These are phyloP conservation scores for Cadophora luteo-olivacea DNA, from an alignment of 2,329 filamentous ascomycete species.

Conservation along the genomic window DNA sequence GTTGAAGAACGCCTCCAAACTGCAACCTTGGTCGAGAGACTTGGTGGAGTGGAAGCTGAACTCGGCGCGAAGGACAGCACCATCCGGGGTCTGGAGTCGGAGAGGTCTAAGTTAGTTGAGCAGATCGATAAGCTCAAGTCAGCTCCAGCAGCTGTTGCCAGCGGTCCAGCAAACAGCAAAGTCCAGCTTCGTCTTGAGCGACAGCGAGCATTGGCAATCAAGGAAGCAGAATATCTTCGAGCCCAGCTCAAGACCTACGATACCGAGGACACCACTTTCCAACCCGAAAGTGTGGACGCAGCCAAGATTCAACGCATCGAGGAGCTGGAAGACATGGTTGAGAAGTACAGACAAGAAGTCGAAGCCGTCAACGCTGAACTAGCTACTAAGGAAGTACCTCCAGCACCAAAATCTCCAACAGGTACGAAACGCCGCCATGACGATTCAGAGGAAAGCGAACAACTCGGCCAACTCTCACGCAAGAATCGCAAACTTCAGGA, in stretches of 20 bases:
- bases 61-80: conserved; percentile 77
- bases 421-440: conserved; percentile 71
- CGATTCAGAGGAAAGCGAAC: conserved; percentile 64
- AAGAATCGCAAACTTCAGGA: conserved; percentile 89
- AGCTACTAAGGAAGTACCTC: conserved; percentile 62
- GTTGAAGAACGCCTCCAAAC: conserved; percentile 82
- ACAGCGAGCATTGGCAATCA: conserved; percentile 83
- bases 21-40: conserved; percentile 77
- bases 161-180: conserved; percentile 68
- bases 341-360: conserved; percentile 84
- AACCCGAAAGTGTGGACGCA: conserved; percentile 79
- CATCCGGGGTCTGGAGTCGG: conserved; percentile 73
- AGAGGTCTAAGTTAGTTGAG: conserved; percentile 66
- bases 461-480: conserved; percentile 81
- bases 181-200: conserved; percentile 79
- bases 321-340: conserved; percentile 84
- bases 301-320: conserved; percentile 76
- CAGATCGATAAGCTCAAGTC: conserved; percentile 76
- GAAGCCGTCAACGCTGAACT: conserved; percentile 77
- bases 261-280: conserved; percentile 85
- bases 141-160: conserved; percentile 46
- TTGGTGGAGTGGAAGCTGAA: conserved; percentile 82
- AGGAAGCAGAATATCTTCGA: conserved; percentile 93
- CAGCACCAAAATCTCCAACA: conserved; percentile 46
- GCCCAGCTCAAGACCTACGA: conserved; percentile 91